Base-by-base conservation (phyloP, 2,329 filamentous ascomycete genomes). In the Trichophyton rubrum region DNA sequence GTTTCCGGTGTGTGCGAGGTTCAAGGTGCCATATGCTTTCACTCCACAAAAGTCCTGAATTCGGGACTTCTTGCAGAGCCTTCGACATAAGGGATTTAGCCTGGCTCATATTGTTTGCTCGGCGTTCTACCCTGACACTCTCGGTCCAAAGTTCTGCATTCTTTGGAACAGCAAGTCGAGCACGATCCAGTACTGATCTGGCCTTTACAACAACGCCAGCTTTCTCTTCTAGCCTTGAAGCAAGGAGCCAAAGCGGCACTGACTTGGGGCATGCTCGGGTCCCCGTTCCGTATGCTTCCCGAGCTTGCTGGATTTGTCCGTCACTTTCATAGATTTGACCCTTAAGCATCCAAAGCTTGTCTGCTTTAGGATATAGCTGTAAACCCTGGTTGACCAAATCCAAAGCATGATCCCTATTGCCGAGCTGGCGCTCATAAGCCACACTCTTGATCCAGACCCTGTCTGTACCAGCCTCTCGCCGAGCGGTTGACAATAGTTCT, bases 321-420 rank as follows among this genome's bases (percentile, higher is more conserved):
- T 90, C 81, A 49, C 85, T 82, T 70, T 96, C 88, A 78, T 99
- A 99, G 64, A 97, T 93, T 71, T 99, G 93, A 0, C 95, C 93
- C 75, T 99, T 99, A 78, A 96, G 89, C 88, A 97, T 96, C 87
- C 92, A 96, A 24, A 99, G 80, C 75, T 97, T 97, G 59, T 89
- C 82, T 11, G 87, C 84, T 51, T 85, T 83, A 0, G 93, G 92
- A 77, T 95, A 99, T 8, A 89, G 81, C 65, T 91, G 86, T 40
- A 99, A 78, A 1, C 87, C 93, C 70, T 95, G 87, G 62, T 91
- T 89, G 49, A 89, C 89, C 9, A 99, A 84, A 68, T 95, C 88
- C 13, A 99, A 80, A 0, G 93, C 91, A 1, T 85, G 84, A 55
- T 96, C 89, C 27, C 80, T 79, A 67, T 93, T 87, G 60, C 86